Evolutionary conservation across 2,329 filamentous ascomycete genomes (phyloP).

Genomic region (Pseudogymnoascus sp.): DNA sequence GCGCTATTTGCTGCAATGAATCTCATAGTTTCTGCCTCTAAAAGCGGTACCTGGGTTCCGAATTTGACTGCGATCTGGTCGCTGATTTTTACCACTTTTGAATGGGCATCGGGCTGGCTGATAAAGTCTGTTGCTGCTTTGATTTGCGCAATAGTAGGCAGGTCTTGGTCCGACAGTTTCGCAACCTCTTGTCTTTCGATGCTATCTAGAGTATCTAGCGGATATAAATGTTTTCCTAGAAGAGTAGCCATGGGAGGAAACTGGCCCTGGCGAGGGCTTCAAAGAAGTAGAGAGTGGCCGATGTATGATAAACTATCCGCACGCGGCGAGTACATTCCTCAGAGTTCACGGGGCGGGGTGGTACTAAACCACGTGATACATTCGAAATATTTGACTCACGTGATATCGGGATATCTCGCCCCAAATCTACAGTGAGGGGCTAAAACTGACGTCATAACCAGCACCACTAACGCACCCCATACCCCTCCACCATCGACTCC

Average conservation of each 20-base stretch:
- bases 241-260: no score
- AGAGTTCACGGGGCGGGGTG: no score
- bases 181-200: background rate
- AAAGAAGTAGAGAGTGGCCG: no score
- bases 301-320: no score
- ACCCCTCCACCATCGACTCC: background rate
- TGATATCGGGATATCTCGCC: background rate
- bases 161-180: background rate
- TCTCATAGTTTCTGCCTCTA: constrained; percentile 29
- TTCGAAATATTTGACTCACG: background rate
- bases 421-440: background rate
- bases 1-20: constrained; percentile 23
- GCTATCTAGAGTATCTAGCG: no score
- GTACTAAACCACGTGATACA: no score
- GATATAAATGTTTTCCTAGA: no score
- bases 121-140: background rate
- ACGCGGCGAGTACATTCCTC: no score
- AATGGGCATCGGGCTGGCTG: no score
- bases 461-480: background rate
- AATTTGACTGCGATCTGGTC: constrained; percentile 21
- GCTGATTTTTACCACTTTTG: constrained; percentile 17
- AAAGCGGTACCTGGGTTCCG: constrained; percentile 20
- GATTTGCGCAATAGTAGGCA: background rate
- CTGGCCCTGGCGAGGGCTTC: no score
- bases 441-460: background rate